phyloP scores from a whole-genome alignment of 1,284 basidiomycete genomes.

The Ustanciosporium gigantosporum region DNA sequence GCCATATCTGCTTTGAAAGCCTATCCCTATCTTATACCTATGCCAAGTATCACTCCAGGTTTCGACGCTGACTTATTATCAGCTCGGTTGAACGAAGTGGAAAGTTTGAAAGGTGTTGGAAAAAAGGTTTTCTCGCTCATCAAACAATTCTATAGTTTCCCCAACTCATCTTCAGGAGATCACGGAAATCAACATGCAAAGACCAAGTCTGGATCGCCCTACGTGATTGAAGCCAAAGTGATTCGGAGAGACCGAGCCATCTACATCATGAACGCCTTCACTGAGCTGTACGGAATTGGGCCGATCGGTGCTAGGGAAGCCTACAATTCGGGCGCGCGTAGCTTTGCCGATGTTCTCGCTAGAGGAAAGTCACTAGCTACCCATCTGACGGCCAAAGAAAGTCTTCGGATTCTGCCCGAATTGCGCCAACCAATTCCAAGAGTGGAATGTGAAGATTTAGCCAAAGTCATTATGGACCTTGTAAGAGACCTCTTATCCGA shows the following conservation, averaged over 20 bases:
- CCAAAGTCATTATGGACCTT: conserved; percentile 20
- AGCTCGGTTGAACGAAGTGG: conserved; percentile 14
- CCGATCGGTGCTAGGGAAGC: conserved; percentile 45
- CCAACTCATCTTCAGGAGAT: too few species aligned
- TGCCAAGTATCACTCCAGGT: conserved; percentile 1
- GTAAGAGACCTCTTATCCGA: conserved; percentile 7
- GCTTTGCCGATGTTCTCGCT: conserved; percentile 45
- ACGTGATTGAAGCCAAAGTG: conserved; percentile 48
- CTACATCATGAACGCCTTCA: conserved; percentile 44
- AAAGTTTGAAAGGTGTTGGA: conserved; percentile 51
- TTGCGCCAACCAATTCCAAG: conserved; percentile 31
- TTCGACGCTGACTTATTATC: conserved; percentile 4
- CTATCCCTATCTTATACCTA: conserved; percentile 36
- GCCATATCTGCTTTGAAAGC: conserved; percentile 54
- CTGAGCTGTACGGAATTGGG: conserved; percentile 54
- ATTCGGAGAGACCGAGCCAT: conserved; percentile 45
- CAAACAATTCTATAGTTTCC: conserved; percentile 44
- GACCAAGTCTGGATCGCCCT: neutral
- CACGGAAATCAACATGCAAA: neutral
- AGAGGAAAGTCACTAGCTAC: conserved; percentile 33
- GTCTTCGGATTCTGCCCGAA: conserved; percentile 40
- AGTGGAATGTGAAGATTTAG: conserved; percentile 34
- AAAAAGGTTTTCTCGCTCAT: conserved; percentile 45
- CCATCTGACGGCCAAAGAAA: conserved; percentile 30
- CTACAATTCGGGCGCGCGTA: conserved; percentile 48